phyloP scores from a whole-genome alignment of 2,329 filamentous ascomycete genomes.

The Furcasterigmium furcatum region DNA sequence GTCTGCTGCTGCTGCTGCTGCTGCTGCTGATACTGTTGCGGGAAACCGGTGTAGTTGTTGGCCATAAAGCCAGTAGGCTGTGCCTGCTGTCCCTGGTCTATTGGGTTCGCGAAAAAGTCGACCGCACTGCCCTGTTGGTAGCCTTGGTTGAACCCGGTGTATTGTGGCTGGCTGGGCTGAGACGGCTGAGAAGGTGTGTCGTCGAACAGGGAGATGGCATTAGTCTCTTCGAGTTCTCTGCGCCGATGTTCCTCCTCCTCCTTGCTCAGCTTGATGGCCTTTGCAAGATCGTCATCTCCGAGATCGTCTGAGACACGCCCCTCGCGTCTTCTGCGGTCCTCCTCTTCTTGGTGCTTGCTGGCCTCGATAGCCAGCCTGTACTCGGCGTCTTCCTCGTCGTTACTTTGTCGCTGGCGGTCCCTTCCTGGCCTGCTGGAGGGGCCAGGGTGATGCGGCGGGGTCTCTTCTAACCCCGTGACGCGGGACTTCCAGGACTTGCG shows the following conservation, averaged over 20 bases:
- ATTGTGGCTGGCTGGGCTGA: slow-evolving; percentile 57
- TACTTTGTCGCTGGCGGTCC: slow-evolving; percentile 46
- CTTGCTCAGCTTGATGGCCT: slow-evolving; percentile 91
- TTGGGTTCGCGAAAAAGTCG: slow-evolving; percentile 95
- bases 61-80: slow-evolving; percentile 71
- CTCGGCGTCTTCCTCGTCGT: slow-evolving; percentile 85
- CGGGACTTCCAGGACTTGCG: slow-evolving; percentile 95
- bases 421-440: slow-evolving; percentile 33
- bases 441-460: slow-evolving; percentile 42
- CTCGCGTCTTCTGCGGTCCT: slow-evolving; percentile 75
- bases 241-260: slow-evolving; percentile 90
- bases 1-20: slow-evolving; percentile 44
- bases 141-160: slow-evolving; percentile 90
- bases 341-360: slow-evolving; percentile 92
- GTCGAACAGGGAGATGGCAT: slow-evolving; percentile 85
- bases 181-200: slow-evolving; percentile 53
- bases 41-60: slow-evolving; percentile 53
- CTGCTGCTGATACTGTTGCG: slow-evolving; percentile 33
- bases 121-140: slow-evolving; percentile 97
- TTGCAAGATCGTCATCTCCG: slow-evolving; percentile 86
- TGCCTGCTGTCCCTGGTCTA: slow-evolving; percentile 67
- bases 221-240: slow-evolving; percentile 82
- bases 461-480: slow-evolving; percentile 89
- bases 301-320: slow-evolving; percentile 44
- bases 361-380: slow-evolving; percentile 89